A percentile compares a stretch with the other conserved stretches of the same genome.
Conservation (phyloP, 2,329 filamentous ascomycete species). For the Anthostomella pinea region DNA sequence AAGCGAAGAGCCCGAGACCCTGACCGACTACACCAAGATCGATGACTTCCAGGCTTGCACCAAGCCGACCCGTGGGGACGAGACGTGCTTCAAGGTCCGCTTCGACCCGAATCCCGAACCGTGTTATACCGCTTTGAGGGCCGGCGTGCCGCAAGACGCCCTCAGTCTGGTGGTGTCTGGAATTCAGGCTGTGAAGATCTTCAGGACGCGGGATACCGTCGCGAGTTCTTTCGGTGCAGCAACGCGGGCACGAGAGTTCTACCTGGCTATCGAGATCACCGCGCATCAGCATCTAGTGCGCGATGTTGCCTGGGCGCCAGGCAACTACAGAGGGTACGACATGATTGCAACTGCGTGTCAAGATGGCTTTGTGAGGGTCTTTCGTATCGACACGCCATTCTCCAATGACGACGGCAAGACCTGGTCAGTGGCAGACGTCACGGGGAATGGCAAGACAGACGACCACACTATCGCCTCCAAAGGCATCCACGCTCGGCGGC, state of each 20-base stretch:
- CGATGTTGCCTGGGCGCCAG: constrained; percentile 89
- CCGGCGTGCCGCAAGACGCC: constrained; percentile 77
- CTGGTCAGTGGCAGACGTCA: constrained; percentile 48
- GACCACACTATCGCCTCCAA: constrained; percentile 5
- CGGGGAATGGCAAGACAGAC: constrained; percentile 33
- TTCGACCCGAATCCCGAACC: constrained; percentile 88
- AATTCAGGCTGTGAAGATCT: constrained; percentile 80
- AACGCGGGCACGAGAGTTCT: constrained; percentile 72
- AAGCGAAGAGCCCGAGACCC: constrained; percentile 77
- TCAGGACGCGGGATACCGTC: constrained; percentile 65
- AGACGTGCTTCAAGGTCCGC: constrained; percentile 79
- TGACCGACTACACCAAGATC: constrained; percentile 71
- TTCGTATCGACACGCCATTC: constrained; percentile 66
- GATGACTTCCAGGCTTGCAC: constrained; percentile 74
- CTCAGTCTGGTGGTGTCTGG: constrained; percentile 81
- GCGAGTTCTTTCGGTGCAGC: constrained; percentile 49
- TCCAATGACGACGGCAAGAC: constrained; percentile 45
- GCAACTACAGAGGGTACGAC: constrained; percentile 86
- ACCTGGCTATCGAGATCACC: constrained; percentile 73
- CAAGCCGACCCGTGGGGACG: constrained; percentile 73
- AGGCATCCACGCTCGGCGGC: constrained; percentile 15
- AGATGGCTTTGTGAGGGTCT: constrained; percentile 87
- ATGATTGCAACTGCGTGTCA: constrained; percentile 89
- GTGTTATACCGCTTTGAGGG: constrained; percentile 71
- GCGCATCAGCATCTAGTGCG: constrained; percentile 76